These are phyloP conservation scores for Phytophthora syringae DNA, from an alignment of 352 stramenopile species.

Conservation along the genomic window DNA sequence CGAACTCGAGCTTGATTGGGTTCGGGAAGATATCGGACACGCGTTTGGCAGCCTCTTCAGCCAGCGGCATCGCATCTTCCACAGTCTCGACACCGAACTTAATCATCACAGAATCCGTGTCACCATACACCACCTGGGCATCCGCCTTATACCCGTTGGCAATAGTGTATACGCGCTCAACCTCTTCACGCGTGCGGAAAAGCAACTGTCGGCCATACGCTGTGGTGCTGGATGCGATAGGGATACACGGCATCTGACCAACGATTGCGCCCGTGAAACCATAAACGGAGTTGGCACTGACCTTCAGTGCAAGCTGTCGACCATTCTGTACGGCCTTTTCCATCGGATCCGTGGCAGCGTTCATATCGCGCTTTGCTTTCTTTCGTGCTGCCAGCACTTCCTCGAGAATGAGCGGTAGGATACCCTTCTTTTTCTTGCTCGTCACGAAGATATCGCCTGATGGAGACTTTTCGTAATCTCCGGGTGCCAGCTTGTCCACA, in stretches of 20 bases:
- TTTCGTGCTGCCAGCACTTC: slow-evolving; percentile 98
- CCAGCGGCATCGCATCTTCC: slow-evolving; percentile 98
- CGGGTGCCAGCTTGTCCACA: slow-evolving; percentile 60
- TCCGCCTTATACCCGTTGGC: slow-evolving; percentile 94
- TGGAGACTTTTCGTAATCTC: slow-evolving; percentile 93
- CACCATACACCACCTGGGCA: slow-evolving; percentile 98
- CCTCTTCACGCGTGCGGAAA: slow-evolving; percentile 96
- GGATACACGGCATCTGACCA: slow-evolving; percentile 98
- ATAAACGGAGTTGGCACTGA: slow-evolving; percentile 99
- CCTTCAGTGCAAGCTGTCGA: slow-evolving; percentile 96
- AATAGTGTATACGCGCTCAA: slow-evolving; percentile 97
- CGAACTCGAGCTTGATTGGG: slow-evolving; percentile 99
- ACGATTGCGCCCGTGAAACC: slow-evolving; percentile 99
- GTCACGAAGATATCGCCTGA: slow-evolving; percentile 97
- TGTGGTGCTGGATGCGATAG: slow-evolving; percentile 98
- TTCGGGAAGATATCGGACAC: slow-evolving; percentile 97
- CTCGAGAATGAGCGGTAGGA: slow-evolving; percentile 98
- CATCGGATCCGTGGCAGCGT: slow-evolving; percentile 98
- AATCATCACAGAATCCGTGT: slow-evolving; percentile 99
- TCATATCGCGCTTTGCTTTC: slow-evolving; percentile 99
- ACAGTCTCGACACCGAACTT: slow-evolving; percentile 98
- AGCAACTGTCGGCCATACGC: slow-evolving; percentile 98
- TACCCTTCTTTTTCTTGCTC: slow-evolving; percentile 96
- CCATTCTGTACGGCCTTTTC: slow-evolving; percentile 99
- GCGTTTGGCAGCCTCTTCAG: slow-evolving; percentile 94